Conservation (phyloP, 345 rosid genomes). For the Eucalyptus leucophloia region DNA sequence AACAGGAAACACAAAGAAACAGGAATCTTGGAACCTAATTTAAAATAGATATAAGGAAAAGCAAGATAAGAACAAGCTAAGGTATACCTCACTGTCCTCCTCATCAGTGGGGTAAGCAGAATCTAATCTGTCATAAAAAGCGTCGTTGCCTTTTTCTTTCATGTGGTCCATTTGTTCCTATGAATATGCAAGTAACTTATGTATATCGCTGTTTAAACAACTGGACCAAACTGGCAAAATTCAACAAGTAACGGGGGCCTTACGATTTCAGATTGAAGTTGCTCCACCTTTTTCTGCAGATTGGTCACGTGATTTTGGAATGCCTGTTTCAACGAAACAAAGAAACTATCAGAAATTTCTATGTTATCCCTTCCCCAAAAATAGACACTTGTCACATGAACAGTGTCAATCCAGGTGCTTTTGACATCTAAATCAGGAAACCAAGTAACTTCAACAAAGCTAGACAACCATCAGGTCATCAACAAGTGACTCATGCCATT, state of each 20-base stretch:
- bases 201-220: background rate
- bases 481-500: background rate
- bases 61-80: background rate
- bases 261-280: constrained; percentile 75
- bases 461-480: background rate
- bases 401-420: background rate
- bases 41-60: background rate
- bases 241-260: constrained; percentile 1
- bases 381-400: background rate
- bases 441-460: background rate
- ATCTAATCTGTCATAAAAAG: constrained; percentile 50
- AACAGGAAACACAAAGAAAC: background rate
- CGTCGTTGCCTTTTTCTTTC: constrained; percentile 44
- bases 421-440: background rate
- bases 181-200: background rate
- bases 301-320: constrained; percentile 43
- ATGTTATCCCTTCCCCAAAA: background rate
- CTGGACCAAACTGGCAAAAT: background rate
- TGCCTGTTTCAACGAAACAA: constrained; percentile 44
- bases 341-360: background rate
- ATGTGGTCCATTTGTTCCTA: constrained; percentile 60
- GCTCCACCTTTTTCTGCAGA: constrained; percentile 47
- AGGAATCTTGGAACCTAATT: background rate
- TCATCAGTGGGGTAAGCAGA: constrained; percentile 52
- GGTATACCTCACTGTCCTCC: constrained; percentile 35